phyloP scores from a whole-genome alignment of 2,329 filamentous ascomycete genomes.

The Magnaporthiopsis poae region DNA sequence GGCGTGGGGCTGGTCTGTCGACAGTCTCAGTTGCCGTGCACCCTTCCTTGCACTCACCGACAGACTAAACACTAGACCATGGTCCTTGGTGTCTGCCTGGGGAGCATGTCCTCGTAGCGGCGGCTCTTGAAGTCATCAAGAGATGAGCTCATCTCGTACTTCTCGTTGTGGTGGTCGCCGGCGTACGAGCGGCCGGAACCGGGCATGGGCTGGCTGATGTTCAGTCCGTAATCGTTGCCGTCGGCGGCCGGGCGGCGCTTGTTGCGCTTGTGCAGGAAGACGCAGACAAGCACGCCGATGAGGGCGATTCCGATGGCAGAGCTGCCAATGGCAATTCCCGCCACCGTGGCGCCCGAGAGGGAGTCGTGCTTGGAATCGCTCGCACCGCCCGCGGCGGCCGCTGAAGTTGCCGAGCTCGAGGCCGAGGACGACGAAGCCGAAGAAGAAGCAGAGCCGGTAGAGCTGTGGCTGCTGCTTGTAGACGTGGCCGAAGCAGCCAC shows the following conservation, averaged over 20 bases:
- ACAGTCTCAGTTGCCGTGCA: background rate
- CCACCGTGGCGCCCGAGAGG: slow-evolving; percentile 2
- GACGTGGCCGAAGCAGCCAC: background rate
- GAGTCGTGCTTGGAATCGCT: background rate
- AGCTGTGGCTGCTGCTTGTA: slow-evolving; percentile 3
- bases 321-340: slow-evolving; percentile 8
- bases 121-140: slow-evolving; percentile 40
- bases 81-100: slow-evolving; percentile 36
- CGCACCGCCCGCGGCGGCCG: background rate
- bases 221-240: slow-evolving; percentile 14
- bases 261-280: slow-evolving; percentile 13
- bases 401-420: slow-evolving; percentile 3
- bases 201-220: slow-evolving; percentile 44
- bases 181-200: slow-evolving; percentile 32
- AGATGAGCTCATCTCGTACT: slow-evolving; percentile 26
- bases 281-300: slow-evolving; percentile 6
- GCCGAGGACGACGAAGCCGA: slow-evolving; percentile 1
- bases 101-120: slow-evolving; percentile 50
- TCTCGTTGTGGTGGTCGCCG: slow-evolving; percentile 25
- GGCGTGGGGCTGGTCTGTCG: background rate
- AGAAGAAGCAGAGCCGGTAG: background rate
- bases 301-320: slow-evolving; percentile 6
- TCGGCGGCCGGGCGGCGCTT: background rate
- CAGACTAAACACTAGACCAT: slow-evolving; percentile 19
- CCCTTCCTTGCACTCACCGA: background rate